These are phyloP conservation scores for Russula sp. DNA, from an alignment of 768 basidiomycete genomes.

Conservation along the genomic window DNA sequence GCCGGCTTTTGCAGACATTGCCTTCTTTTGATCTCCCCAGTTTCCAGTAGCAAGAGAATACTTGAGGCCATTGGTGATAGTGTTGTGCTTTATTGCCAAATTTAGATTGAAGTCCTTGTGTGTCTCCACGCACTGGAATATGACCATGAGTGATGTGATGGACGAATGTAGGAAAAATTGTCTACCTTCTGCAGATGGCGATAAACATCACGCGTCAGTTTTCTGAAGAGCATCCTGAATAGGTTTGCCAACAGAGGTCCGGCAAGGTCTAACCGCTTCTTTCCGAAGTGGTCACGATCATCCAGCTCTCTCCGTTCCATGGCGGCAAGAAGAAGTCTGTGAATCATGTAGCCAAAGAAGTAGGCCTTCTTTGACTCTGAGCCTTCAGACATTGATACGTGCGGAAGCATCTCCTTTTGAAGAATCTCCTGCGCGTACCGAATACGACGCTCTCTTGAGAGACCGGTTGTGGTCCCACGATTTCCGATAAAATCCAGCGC, in stretches of 20 bases:
- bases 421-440: conserved; percentile 96
- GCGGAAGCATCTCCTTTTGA: conserved; percentile 98
- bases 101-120: conserved; percentile 92
- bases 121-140: conserved; percentile 82
- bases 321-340: conserved; percentile 88
- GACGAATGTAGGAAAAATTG: background rate
- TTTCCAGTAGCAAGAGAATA: conserved; percentile 98
- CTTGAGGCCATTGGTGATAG: conserved; percentile 96
- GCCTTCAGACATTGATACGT: conserved; percentile 92
- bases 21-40: conserved; percentile 99
- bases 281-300: conserved; percentile 99
- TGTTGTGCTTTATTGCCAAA: conserved; percentile 90
- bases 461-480: conserved; percentile 90
- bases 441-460: conserved; percentile 86
- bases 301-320: conserved; percentile 92
- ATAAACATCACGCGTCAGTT: conserved; percentile 94
- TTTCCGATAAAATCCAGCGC: conserved; percentile 98
- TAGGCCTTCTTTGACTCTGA: conserved; percentile 98
- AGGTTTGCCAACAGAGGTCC: conserved; percentile 94
- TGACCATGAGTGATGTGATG: conserved; percentile 6
- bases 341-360: conserved; percentile 99
- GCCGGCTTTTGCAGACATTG: conserved; percentile 95
- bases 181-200: conserved; percentile 91
- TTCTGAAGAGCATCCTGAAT: conserved; percentile 96
- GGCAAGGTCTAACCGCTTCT: conserved; percentile 93